Base-by-base conservation (phyloP, 257 asterid species). In the Phtheirospermum japonicum region DNA sequence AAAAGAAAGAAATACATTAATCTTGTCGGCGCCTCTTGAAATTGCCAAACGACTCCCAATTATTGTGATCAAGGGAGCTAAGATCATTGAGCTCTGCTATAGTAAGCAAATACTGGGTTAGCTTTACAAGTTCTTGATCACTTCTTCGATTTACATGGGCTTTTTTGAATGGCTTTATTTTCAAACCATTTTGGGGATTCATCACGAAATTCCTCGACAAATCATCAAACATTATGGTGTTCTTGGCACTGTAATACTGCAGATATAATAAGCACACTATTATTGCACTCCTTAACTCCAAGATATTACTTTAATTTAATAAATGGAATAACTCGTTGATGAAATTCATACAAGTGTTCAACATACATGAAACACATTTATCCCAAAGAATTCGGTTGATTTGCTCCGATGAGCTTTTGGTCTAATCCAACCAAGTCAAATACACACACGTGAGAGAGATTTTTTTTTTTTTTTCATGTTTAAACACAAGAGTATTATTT, bases 181-280 rank as follows among this genome's bases (percentile, higher is more conserved):
- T 46, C 85, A 92, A 70, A 14, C 99, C 97, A 71, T 85, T 89
- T 67, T 79, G 85, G 37, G 99, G 99, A 79, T 92, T 92, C 99
- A 92, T 92, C 76, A 83, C 97, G 59, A 92, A 92, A 64, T 89
- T 92, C 75, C 99, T 82, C 72, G 95, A 70, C 61, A 89, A 57
- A 67, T 92, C 99, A 67, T 92, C 97, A 65, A 92, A 92, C 99
- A 89, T 92, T 68, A 92, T 85, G 53, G 99, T 92, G 80, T 89
- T 92, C 57, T 80, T 77, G 18, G 84, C 65, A 71, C 74, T 75
- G 81, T 89, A 92, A 68, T 80, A 82, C 99, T 89, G 86, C 82
- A 80, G 6, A 70, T 7, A 34, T 11, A 46, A 23, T 3, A 23
- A 23, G 3, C 28, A 23, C 1, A 23, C 28, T 23, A 23, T 1